These are phyloP conservation scores for Trichoderma gamsii DNA, from an alignment of 495 filamentous ascomycete species.

Conservation along the genomic window DNA sequence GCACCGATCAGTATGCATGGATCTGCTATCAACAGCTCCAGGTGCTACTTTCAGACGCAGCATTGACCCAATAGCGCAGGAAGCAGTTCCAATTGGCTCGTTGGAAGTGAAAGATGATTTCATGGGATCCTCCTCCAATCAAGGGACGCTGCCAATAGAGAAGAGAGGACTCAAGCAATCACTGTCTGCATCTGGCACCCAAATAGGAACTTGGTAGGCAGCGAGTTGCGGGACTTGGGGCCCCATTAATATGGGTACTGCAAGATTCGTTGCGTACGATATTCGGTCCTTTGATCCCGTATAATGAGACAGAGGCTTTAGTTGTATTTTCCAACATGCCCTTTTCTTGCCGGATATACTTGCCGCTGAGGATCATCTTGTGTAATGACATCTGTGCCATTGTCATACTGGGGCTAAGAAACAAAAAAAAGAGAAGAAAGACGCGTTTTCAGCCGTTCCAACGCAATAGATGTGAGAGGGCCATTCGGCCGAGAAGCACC, in stretches of 20 bases:
- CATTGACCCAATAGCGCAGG: neutral
- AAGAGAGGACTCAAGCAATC: neutral
- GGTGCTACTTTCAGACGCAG: neutral
- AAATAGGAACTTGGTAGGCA: neutral
- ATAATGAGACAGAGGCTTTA: neutral
- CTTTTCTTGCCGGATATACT: neutral
- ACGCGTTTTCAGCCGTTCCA: too few species aligned
- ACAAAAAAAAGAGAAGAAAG: too few species aligned
- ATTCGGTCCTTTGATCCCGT: constrained; percentile 9
- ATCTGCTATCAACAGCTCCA: too few species aligned
- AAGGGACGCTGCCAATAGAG: neutral
- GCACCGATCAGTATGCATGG: too few species aligned
- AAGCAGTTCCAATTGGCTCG: neutral
- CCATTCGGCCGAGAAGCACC: too few species aligned
- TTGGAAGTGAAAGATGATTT: neutral
- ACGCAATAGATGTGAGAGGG: too few species aligned
- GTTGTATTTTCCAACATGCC: neutral
- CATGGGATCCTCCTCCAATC: neutral
- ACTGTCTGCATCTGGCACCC: neutral
- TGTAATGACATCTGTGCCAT: too few species aligned
- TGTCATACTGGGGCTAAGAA: too few species aligned
- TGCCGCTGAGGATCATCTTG: too few species aligned
- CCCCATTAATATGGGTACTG: constrained; percentile 7
- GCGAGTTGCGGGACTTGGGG: neutral
- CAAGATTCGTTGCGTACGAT: neutral